A percentile compares a stretch with the other conserved stretches of the same genome.
Conservation (phyloP, 257 asterid genomes). For the Solanum rostratum region DNA sequence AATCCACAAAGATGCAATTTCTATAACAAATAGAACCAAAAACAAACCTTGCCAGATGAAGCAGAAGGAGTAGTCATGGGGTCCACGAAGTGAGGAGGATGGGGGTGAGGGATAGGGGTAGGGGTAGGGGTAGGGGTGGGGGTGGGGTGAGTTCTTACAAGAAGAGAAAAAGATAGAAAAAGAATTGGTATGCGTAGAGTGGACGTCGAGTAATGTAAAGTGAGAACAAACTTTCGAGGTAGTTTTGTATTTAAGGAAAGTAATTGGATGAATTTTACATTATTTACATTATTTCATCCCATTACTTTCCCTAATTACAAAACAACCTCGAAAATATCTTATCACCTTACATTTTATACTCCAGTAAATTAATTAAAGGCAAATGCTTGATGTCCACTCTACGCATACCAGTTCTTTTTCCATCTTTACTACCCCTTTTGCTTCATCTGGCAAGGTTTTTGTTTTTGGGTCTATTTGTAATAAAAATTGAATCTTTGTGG, state of each 20-base stretch:
- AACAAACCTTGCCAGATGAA: slow-evolving; percentile 18
- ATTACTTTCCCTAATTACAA: background rate
- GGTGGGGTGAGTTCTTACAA: background rate
- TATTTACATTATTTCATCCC: background rate
- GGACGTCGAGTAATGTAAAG: background rate
- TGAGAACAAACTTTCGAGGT: background rate
- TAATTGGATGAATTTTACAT: background rate
- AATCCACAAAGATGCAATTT: background rate
- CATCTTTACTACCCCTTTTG: slow-evolving; percentile 2
- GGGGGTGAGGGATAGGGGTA: no score
- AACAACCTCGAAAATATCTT: background rate
- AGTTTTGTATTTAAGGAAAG: background rate
- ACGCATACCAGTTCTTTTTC: background rate
- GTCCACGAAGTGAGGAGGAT: background rate
- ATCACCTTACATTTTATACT: background rate
- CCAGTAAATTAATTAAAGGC: background rate
- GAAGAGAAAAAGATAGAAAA: background rate
- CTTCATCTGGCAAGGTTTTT: slow-evolving; percentile 20
- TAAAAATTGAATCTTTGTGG: background rate
- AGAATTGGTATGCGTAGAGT: background rate
- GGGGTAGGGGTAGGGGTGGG: no score
- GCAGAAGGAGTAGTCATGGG: slow-evolving; percentile 15
- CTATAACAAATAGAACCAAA: background rate
- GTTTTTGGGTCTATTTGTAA: background rate
- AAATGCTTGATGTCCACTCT: background rate